Percentiles rank a stretch among this genome's conserved stretches.
Conservation (phyloP, 768 basidiomycete genomes). For the Boletus vermiculosoides region DNA sequence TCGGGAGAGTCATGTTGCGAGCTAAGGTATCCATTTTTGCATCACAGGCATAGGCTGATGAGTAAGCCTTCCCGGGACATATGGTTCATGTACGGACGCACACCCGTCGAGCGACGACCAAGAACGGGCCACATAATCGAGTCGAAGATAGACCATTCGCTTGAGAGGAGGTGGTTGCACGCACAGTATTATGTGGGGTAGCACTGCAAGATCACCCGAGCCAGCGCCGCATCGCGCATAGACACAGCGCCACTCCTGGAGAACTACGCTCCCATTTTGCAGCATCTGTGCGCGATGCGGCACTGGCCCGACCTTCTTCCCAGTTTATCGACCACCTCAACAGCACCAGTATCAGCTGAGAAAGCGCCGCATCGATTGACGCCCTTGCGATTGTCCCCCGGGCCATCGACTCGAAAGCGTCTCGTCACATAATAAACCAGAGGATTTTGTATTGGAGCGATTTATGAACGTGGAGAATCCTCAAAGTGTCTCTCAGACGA, state of each 20-base stretch:
- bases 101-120: background rate
- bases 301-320: background rate
- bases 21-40: background rate
- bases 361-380: background rate
- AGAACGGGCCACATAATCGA: background rate
- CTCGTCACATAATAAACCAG: background rate
- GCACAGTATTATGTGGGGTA: no score
- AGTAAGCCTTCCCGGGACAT: background rate
- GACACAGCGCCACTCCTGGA: constrained; percentile 13
- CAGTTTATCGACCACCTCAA: background rate
- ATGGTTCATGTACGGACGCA: background rate
- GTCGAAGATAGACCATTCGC: background rate
- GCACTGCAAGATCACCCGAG: no score
- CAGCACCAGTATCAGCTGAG: background rate
- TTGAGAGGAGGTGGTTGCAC: background rate
- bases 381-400: background rate
- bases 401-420: background rate
- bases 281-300: constrained; percentile 1
- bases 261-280: constrained; percentile 17
- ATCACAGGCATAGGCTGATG: no score
- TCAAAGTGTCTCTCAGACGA: background rate
- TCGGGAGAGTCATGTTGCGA: background rate
- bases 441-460: no score
- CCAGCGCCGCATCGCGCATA: background rate
- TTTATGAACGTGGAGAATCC: background rate